These are phyloP conservation scores for Lunularia cruciata DNA, from an alignment of 225 moss, liverwort and hornwort genomes.

Conservation along the genomic window DNA sequence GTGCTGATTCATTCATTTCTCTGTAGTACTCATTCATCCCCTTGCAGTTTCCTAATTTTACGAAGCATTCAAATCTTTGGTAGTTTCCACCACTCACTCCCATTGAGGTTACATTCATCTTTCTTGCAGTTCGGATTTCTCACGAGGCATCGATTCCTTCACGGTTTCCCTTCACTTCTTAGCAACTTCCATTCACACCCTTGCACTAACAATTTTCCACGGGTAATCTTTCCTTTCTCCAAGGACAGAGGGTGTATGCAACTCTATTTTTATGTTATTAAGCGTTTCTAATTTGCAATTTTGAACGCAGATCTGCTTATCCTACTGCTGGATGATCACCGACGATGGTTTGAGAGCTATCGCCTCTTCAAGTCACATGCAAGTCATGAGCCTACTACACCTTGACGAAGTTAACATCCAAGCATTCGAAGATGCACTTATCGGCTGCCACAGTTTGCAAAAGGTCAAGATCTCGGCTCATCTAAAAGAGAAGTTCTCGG, in stretches of 20 bases:
- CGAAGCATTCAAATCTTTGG: too few species aligned
- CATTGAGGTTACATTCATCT: not conserved
- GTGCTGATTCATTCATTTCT: too few species aligned
- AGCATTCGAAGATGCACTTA: constrained; percentile 11
- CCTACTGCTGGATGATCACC: constrained; percentile 23
- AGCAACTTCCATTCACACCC: too few species aligned
- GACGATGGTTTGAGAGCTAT: constrained; percentile 28
- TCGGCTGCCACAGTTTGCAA: constrained; percentile 2
- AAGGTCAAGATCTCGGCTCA: constrained; percentile 28
- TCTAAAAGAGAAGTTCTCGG: constrained; percentile 12
- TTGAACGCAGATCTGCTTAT: constrained; percentile 29
- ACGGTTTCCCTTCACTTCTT: too few species aligned
- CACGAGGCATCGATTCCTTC: too few species aligned
- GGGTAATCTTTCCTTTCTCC: too few species aligned
- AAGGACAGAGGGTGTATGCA: too few species aligned
- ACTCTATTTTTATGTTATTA: too few species aligned
- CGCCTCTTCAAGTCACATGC: not conserved
- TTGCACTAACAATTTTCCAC: too few species aligned
- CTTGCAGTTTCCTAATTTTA: too few species aligned
- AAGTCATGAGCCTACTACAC: constrained; percentile 24
- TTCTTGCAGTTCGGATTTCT: too few species aligned
- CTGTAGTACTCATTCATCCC: too few species aligned
- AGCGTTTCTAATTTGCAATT: not conserved
- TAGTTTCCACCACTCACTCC: not conserved
- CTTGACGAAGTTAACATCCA: constrained; percentile 17